Evolutionary conservation across 2,329 filamentous ascomycete genomes (phyloP), one percentile per base, ranked within the genome.

Genomic region (Colletotrichum sp.): DNA sequence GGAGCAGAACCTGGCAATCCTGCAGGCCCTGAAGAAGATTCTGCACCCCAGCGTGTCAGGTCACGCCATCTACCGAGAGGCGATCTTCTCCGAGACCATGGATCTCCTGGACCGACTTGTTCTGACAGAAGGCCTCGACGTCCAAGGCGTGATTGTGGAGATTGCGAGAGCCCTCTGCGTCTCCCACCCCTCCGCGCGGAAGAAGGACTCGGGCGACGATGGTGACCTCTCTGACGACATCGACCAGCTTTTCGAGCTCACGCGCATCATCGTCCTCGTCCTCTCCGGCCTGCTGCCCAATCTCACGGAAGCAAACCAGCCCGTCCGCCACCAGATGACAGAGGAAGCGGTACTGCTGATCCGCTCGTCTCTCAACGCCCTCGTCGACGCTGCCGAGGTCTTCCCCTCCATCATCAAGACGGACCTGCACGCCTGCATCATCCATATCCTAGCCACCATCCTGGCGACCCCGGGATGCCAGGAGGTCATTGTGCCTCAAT

Each of bases 391-490:
- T 2, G 96, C 97, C 8, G 95, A 98, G 77, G 96, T 99, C 18
- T 99, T 99, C 85, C 98, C 98, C 0, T 93, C 95, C 3, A 96
- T 99, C 80, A 99, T 99, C 87, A 97, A 97, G 82, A 96, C 96
- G 12, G 97, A 99, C 83, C 90, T 99, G 8, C 96, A 99, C 82
- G 96, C 97, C 52, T 99, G 96, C 81, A 98, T 99, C 79, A 91
- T 99, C 66, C 96, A 99, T 86, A 98, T 99, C 71, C 98, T 99
- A 82, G 94, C 95, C 70, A 98, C 96, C 1, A 97, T 98, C 73
- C 90, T 99, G 15, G 94, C 95, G 16, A 98, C 96, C 1, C 94
- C 95, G 1, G 90, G 92, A 13, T 99, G 96, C 81, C 98, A 99
- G 85, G 92, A 95, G 30, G 90, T 95, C 48, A 95, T 99, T 36